Evolutionary conservation across 2,329 filamentous ascomycete genomes (phyloP), one percentile per base, ranked within the genome.

Genomic region (Cyanodermella asteris): DNA sequence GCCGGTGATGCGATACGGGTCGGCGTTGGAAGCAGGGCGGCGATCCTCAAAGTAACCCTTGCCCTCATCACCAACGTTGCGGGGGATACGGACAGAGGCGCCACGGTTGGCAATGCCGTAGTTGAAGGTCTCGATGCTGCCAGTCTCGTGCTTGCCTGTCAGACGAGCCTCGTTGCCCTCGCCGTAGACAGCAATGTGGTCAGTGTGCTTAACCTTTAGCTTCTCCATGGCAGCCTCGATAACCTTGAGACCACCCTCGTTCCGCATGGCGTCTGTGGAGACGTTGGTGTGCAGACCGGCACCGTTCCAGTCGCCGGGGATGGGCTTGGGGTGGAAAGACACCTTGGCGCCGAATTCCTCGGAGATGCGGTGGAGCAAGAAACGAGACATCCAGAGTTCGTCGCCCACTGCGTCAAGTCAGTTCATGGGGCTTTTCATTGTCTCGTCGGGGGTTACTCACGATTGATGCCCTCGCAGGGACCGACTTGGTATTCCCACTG

Each of bases 401-500:
- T 97, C 87, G 51, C 87, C 87, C 64, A 94, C 72, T 72, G 38
- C 24, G 19, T 16, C 25, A 32, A 20, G 26, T 40, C 43, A 46
- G 48, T 38, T 32, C 24, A 30, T n/a, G 23, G 16, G 24, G 16
- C 21, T 23, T 26, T 17, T 5, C 19, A 13, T 12, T 8, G 22
- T 7, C 18, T n/a, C 9, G 4, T 13, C 3, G 7, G 21, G 3
- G 6, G 12, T 18, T 9, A 60, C 68, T 56, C 52, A 77, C 72
- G 75, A 49, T 72, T 60, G 42, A 93, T 93, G 35, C 81, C 84
- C 27, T 59, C 53, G 55, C 78, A 91, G 35, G 84, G 84, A 29
- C 84, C 84, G 42, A 93, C 77, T 51, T 93, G 84, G 70, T 78
- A 93, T 53, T 94, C 84, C 84, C 84, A 94, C 56, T 93, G 84